phyloP scores from a whole-genome alignment of 352 stramenopile species.

The Phytophthora megakarya region DNA sequence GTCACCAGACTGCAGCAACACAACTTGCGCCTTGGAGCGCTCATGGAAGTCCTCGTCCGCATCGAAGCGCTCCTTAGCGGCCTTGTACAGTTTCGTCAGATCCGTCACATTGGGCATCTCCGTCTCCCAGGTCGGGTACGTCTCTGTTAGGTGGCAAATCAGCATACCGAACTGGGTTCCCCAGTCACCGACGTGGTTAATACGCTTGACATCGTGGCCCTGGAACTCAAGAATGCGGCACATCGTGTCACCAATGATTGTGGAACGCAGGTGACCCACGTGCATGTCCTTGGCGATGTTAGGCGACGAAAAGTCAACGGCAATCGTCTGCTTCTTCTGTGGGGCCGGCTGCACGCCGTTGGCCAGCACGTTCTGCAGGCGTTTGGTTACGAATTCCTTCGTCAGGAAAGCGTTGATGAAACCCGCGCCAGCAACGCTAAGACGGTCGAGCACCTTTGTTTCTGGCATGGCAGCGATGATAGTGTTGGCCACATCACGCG shows the following conservation, averaged over 20 bases:
- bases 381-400: slow-evolving; percentile 79
- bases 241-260: slow-evolving; percentile 90
- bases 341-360: slow-evolving; percentile 86
- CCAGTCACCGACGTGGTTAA: slow-evolving; percentile 90
- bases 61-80: slow-evolving; percentile 96
- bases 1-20: slow-evolving; percentile 96
- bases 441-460: slow-evolving; percentile 89
- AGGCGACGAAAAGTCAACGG: slow-evolving; percentile 85
- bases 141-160: slow-evolving; percentile 98
- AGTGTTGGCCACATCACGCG: slow-evolving; percentile 86
- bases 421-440: slow-evolving; percentile 92
- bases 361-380: slow-evolving; percentile 65
- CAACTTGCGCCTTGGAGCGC: slow-evolving; percentile 96
- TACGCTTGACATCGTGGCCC: slow-evolving; percentile 76
- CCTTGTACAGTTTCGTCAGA: slow-evolving; percentile 93
- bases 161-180: slow-evolving; percentile 99
- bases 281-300: slow-evolving; percentile 93
- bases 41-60: slow-evolving; percentile 96
- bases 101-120: slow-evolving; percentile 96
- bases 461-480: slow-evolving; percentile 90
- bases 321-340: slow-evolving; percentile 72
- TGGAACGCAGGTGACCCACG: slow-evolving; percentile 90
- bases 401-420: slow-evolving; percentile 98
- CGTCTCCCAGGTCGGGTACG: slow-evolving; percentile 93
- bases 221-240: slow-evolving; percentile 89